These are phyloP conservation scores for Piper longum DNA, from an alignment of 164 flowering plant genomes.

Conservation along the genomic window DNA sequence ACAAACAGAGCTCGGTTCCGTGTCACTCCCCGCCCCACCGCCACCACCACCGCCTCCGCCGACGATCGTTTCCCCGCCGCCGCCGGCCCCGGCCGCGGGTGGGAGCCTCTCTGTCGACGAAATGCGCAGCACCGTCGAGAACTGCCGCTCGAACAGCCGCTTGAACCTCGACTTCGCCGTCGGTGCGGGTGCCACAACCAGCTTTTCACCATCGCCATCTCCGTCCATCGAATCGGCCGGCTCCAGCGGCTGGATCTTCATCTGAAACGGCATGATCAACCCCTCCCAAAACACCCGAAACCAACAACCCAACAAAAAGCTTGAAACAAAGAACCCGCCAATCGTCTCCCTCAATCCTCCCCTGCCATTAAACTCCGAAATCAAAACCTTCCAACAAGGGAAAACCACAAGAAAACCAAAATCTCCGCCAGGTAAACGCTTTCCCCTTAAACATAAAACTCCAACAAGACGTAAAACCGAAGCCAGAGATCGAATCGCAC, in stretches of 20 bases:
- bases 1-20: conserved; percentile 84
- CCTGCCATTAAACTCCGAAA: background rate
- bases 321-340: background rate
- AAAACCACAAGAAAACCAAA: background rate
- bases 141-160: conserved; percentile 68
- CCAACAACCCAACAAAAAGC: background rate
- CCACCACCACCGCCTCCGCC: conserved; percentile 9
- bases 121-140: conserved; percentile 35
- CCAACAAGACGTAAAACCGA: too few species aligned
- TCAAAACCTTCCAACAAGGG: too few species aligned
- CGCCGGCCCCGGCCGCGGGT: too few species aligned
- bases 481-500: too few species aligned
- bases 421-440: too few species aligned
- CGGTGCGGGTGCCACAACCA: conserved; percentile 18
- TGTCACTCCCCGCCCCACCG: conserved; percentile 16
- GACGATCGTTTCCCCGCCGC: too few species aligned
- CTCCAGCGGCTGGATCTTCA: conserved; percentile 85
- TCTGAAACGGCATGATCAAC: conserved; percentile 38
- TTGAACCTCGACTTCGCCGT: conserved; percentile 62
- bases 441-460: too few species aligned
- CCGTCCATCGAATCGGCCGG: conserved; percentile 9
- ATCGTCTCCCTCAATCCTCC: background rate
- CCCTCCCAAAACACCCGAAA: background rate
- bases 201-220: conserved; percentile 10
- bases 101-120: conserved; percentile 35